These are phyloP conservation scores for Mortierella polycephala DNA, from an alignment of 371 early-diverging fungal genomes.

Conservation along the genomic window DNA sequence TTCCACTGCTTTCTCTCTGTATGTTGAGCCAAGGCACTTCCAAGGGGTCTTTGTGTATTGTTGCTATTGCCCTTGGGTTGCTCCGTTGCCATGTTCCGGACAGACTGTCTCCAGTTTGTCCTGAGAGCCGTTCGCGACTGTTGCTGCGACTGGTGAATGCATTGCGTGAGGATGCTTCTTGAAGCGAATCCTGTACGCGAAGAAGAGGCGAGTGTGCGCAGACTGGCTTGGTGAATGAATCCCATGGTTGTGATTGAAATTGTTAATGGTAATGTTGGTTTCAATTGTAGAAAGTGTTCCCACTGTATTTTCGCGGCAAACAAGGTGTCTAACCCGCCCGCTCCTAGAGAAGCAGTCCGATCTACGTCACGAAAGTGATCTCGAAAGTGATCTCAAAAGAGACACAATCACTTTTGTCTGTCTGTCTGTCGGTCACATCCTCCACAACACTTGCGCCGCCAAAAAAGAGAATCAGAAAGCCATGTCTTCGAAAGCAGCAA, in stretches of 20 bases:
- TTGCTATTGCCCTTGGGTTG: constrained; percentile 18
- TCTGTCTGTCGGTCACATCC: background rate
- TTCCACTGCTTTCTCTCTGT: constrained; percentile 49
- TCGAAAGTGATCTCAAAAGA: no score
- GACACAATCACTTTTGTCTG: no score
- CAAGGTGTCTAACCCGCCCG: no score
- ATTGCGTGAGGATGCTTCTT: constrained; percentile 2
- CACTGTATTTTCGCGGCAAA: no score
- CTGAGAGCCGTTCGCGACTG: constrained; percentile 4
- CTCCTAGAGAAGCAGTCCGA: no score
- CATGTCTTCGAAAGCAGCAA: constrained; percentile 75
- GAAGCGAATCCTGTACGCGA: constrained; percentile 12
- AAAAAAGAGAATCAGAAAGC: no score
- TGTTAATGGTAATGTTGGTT: background rate
- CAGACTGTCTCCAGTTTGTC: constrained; percentile 13
- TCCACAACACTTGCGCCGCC: no score
- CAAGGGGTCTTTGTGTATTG: constrained; percentile 20
- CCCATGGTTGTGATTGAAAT: constrained; percentile 9
- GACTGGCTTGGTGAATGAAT: constrained; percentile 23
- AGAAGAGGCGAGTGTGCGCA: constrained; percentile 23
- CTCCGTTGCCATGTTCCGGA: constrained; percentile 41
- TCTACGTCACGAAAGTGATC: background rate
- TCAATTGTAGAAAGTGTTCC: background rate
- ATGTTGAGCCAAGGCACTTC: constrained; percentile 35
- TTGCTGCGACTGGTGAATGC: constrained; percentile 9